These are phyloP conservation scores for Erysimum cheiranthoides DNA, from an alignment of 345 rosid genomes.

Conservation along the genomic window DNA sequence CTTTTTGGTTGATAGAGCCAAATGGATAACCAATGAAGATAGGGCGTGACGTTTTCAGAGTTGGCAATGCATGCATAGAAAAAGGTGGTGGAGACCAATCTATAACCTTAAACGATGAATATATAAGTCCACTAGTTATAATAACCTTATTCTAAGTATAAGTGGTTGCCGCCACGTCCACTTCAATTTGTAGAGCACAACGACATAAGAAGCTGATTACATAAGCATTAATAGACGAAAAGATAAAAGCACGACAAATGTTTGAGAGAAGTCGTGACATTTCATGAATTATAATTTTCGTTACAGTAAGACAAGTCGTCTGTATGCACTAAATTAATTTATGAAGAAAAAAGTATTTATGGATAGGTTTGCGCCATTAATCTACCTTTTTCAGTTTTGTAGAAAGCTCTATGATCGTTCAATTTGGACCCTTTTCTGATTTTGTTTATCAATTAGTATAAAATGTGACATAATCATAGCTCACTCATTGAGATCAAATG, in stretches of 20 bases:
- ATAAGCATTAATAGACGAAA: not conserved
- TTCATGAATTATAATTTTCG: not conserved
- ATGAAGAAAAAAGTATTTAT: not conserved
- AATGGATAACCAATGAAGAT: slow-evolving; percentile 25
- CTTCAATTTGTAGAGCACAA: slow-evolving; percentile 9
- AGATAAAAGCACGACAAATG: not conserved
- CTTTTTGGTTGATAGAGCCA: slow-evolving; percentile 11
- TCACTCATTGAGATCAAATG: slow-evolving; percentile 77
- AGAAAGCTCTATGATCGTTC: not conserved
- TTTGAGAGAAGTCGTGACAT: not conserved
- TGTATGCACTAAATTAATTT: slow-evolving; percentile 2
- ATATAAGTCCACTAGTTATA: not conserved
- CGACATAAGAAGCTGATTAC: slow-evolving; percentile 18
- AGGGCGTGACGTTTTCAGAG: slow-evolving; percentile 21
- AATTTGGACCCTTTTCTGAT: not conserved
- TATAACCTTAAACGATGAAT: slow-evolving; percentile 7
- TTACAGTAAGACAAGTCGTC: slow-evolving; percentile 13
- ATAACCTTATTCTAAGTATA: too few species aligned
- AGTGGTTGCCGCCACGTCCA: slow-evolving; percentile 38
- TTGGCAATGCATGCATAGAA: not conserved
- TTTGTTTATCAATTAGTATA: not conserved
- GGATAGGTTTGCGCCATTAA: not conserved
- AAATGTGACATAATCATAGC: slow-evolving; percentile 15
- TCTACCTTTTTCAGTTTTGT: not conserved
- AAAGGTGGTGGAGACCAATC: not conserved